Percentiles rank a stretch among this genome's conserved stretches.
Evolutionary conservation across 75 land plant genomes (phyloP).

Genomic region (Adiantum capillusveneris): DNA sequence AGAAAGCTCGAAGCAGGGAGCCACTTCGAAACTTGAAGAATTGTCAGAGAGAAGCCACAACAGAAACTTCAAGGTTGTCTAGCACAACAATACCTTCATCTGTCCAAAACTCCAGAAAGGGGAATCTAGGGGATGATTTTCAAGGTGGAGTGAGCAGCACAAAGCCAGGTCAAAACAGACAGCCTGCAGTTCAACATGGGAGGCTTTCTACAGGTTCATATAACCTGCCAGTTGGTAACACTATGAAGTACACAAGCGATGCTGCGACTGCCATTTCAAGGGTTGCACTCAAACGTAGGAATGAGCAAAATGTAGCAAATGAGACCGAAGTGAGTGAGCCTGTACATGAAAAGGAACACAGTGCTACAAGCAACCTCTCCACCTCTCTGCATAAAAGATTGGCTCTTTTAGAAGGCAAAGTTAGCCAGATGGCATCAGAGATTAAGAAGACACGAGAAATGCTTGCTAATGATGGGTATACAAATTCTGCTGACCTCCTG

Average conservation of each 20-base stretch:
- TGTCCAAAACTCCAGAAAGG: too few species aligned
- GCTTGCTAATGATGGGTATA: constrained; percentile 54
- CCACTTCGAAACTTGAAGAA: too few species aligned
- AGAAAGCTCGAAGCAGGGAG: too few species aligned
- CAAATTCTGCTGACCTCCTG: constrained; percentile 46
- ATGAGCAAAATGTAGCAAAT: constrained; percentile 1
- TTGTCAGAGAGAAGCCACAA: too few species aligned
- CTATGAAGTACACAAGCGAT: neutral
- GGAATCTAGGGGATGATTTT: too few species aligned
- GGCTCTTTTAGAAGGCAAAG: constrained; percentile 76
- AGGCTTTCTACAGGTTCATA: constrained; percentile 2
- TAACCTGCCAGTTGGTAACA: neutral
- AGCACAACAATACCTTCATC: too few species aligned
- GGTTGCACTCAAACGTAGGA: neutral
- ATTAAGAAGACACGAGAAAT: constrained; percentile 73
- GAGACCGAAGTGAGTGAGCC: neutral
- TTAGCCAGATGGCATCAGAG: constrained; percentile 69
- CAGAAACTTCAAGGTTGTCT: too few species aligned
- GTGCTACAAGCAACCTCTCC: neutral
- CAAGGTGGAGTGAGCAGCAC: too few species aligned
- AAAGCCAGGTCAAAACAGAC: too few species aligned
- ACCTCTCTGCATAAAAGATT: constrained; percentile 26
- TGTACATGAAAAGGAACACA: neutral
- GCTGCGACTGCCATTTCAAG: neutral
- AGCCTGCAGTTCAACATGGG: neutral